These are phyloP conservation scores for Apiospora malaysiana DNA, from an alignment of 2,329 filamentous ascomycete species.

Conservation along the genomic window DNA sequence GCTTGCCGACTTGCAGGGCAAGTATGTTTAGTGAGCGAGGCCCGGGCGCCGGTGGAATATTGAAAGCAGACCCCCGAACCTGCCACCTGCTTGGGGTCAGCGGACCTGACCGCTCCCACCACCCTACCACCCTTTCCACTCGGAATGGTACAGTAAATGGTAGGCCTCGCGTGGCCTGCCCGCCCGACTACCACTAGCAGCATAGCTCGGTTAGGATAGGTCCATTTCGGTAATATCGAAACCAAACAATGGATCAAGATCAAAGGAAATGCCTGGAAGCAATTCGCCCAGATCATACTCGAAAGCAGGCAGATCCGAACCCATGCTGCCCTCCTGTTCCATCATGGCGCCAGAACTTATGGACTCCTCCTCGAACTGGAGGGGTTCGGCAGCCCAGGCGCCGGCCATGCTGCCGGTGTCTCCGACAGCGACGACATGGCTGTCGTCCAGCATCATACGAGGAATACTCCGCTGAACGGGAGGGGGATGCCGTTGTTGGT, in stretches of 20 bases:
- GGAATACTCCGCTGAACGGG: not conserved
- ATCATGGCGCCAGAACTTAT: constrained; percentile 11
- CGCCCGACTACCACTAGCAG: not conserved
- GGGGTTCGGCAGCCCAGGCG: not conserved
- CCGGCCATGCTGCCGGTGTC: constrained; percentile 5
- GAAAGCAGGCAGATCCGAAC: constrained; percentile 9
- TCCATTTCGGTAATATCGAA: constrained; percentile 19
- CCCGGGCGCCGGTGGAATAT: constrained; percentile 5
- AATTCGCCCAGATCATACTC: not conserved
- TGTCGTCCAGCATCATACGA: constrained; percentile 7
- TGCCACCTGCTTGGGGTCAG: not conserved
- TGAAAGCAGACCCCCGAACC: not conserved
- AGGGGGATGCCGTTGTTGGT: not conserved
- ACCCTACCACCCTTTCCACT: not conserved
- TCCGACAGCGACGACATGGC: not conserved
- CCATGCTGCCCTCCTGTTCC: not conserved
- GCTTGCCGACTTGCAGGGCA: too few relatives aligned
- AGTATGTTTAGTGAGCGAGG: not conserved
- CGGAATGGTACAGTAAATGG: not conserved
- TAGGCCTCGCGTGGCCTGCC: too few relatives aligned
- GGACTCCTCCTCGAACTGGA: constrained; percentile 6
- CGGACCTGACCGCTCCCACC: not conserved
- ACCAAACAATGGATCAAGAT: constrained; percentile 17
- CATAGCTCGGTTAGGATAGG: not conserved
- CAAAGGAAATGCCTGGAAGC: not conserved